phyloP scores from a whole-genome alignment of 352 stramenopile genomes.

The Phytophthora colocasiae region DNA sequence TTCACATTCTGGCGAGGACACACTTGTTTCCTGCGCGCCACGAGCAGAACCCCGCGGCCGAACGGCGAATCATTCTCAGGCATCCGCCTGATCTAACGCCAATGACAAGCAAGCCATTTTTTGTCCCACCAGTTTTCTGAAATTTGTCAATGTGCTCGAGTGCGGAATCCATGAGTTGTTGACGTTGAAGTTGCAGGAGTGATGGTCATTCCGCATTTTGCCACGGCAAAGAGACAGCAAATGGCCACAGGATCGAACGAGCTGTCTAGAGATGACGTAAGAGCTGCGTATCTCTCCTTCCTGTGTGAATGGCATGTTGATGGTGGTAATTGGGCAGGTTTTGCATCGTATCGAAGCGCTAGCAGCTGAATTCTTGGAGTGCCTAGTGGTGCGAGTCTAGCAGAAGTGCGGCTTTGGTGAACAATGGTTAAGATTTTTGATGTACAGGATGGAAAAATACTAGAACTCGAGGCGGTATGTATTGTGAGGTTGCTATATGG shows the following conservation, averaged over 20 bases:
- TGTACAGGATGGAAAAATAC: constrained; percentile 50
- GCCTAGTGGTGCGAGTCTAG: constrained; percentile 42
- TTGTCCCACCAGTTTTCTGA: constrained; percentile 10
- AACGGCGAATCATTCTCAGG: constrained; percentile 71
- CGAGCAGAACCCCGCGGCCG: constrained; percentile 43
- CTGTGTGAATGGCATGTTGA: neutral
- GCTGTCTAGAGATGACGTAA: constrained; percentile 55
- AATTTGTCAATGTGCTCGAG: constrained; percentile 10
- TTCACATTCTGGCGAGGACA: constrained; percentile 76
- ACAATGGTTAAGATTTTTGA: neutral
- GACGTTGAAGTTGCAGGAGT: constrained; percentile 46
- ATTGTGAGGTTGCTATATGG: neutral
- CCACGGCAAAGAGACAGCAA: constrained; percentile 4
- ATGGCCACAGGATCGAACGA: constrained; percentile 10
- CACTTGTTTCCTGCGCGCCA: constrained; percentile 75
- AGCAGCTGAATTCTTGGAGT: constrained; percentile 62
- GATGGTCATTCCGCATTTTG: constrained; percentile 39
- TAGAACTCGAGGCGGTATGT: constrained; percentile 68
- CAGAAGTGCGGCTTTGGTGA: neutral
- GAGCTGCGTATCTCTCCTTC: neutral
- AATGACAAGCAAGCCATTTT: constrained; percentile 23
- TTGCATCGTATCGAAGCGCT: constrained; percentile 68
- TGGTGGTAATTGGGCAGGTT: constrained; percentile 38
- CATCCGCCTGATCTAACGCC: constrained; percentile 45
- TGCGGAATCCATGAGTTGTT: constrained; percentile 29